phyloP scores from a whole-genome alignment of 2,329 filamentous ascomycete species.

The Fusarium keratoplasticum region DNA sequence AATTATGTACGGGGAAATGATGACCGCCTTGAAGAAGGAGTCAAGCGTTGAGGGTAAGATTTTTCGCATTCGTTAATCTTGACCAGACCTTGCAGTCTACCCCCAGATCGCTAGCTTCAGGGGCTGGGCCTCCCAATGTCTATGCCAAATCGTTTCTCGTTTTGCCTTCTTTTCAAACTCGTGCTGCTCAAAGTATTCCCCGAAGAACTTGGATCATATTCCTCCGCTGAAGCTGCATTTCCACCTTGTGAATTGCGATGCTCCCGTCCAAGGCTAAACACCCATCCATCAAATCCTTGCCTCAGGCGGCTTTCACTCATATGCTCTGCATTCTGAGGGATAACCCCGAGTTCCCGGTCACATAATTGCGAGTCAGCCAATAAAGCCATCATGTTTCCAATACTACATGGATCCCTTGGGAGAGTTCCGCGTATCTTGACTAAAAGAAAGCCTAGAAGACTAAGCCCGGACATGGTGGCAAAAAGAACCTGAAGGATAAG shows the following conservation, averaged over 20 bases:
- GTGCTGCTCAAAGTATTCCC: background rate
- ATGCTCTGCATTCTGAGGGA: background rate
- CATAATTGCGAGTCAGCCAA: slow-evolving; percentile 14
- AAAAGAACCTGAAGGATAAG: background rate
- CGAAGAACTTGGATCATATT: no score
- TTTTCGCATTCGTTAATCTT: background rate
- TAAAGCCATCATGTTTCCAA: slow-evolving; percentile 3
- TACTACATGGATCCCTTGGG: background rate
- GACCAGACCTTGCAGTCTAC: background rate
- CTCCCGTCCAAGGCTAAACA: slow-evolving; percentile 9
- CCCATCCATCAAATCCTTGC: background rate
- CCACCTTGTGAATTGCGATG: background rate
- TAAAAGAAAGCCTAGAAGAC: background rate
- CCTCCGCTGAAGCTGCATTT: background rate
- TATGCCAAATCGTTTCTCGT: background rate
- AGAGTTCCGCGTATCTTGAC: background rate
- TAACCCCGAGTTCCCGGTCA: background rate
- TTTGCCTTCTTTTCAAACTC: background rate
- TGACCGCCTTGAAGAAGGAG: background rate
- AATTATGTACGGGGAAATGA: slow-evolving; percentile 2
- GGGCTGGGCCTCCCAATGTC: background rate
- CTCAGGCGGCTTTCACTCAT: background rate
- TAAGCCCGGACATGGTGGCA: background rate
- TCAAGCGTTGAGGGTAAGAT: background rate
- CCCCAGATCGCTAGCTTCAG: background rate